A percentile compares a stretch with the other conserved stretches of the same genome.
phyloP scores from a whole-genome alignment of 108 stramenopile species.

The Nannochloropsis salina region DNA sequence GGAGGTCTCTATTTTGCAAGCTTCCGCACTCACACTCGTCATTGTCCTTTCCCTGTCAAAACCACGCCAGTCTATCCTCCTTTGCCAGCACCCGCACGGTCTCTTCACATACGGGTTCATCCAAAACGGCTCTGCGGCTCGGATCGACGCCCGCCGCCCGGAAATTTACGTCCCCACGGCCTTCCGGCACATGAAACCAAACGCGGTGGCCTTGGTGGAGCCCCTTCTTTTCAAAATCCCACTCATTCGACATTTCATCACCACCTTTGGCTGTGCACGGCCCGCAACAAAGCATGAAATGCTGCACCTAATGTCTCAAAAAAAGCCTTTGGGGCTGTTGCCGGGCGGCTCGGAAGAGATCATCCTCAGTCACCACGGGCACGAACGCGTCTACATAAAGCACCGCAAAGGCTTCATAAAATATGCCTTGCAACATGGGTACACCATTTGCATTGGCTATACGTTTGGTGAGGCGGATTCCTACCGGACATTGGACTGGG shows the following conservation, averaged over 20 bases:
- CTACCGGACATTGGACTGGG: background rate
- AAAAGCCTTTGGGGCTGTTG: background rate
- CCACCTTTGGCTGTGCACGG: background rate
- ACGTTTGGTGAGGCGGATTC: background rate
- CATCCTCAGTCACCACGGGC: background rate
- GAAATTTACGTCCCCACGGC: background rate
- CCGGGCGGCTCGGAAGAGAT: slow-evolving; percentile 9
- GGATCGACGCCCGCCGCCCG: background rate
- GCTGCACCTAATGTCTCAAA: background rate
- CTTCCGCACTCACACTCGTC: background rate
- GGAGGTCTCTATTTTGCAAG: background rate
- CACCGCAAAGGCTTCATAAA: background rate
- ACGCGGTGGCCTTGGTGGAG: background rate
- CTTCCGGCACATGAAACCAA: background rate
- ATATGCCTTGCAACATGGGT: background rate
- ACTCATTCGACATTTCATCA: background rate
- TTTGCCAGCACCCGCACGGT: slow-evolving; percentile 22
- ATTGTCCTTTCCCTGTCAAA: background rate
- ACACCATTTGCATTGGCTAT: background rate
- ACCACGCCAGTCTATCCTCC: background rate
- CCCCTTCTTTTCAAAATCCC: background rate
- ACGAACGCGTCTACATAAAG: background rate
- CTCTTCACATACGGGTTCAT: background rate
- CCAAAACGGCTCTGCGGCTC: background rate
- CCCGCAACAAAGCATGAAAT: background rate